Evolutionary conservation across 805 yeast genomes (phyloP).

Genomic region (Cyberlindnera suaveolens): DNA sequence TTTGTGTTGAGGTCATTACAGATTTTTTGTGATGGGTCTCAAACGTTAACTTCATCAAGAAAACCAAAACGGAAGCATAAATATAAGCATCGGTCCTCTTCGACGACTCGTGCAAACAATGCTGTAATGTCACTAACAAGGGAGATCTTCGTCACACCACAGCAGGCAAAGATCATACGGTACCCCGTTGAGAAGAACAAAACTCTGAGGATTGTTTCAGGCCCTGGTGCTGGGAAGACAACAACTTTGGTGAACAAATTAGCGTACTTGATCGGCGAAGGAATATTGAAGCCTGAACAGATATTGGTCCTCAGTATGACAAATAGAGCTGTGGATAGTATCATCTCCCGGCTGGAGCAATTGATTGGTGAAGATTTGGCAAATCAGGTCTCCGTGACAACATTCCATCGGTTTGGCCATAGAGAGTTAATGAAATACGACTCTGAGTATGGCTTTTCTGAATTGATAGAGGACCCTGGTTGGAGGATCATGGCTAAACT

Average conservation of each 20-base stretch:
- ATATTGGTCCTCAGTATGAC: conserved; percentile 63
- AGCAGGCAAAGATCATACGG: conserved; percentile 41
- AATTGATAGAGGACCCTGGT: conserved; percentile 48
- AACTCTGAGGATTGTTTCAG: conserved; percentile 51
- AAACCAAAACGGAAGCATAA: no score
- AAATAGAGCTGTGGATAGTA: conserved; percentile 55
- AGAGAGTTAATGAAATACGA: conserved; percentile 36
- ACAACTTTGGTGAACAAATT: conserved; percentile 50
- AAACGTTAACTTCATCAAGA: background rate
- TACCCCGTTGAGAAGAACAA: conserved; percentile 33
- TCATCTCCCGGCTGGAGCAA: conserved; percentile 25
- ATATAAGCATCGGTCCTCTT: no score
- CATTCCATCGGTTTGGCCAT: conserved; percentile 62
- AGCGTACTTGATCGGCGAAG: conserved; percentile 35
- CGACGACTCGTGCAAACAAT: no score
- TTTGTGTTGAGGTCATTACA: no score
- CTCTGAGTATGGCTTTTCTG: conserved; percentile 19
- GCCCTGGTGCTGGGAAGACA: conserved; percentile 76
- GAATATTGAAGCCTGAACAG: conserved; percentile 40
- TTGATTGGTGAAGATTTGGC: conserved; percentile 33
- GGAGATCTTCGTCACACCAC: conserved; percentile 30
- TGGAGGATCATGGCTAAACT: conserved; percentile 35
- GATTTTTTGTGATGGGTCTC: background rate
- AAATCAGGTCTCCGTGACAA: conserved; percentile 33
- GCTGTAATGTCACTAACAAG: background rate